Conservation (phyloP, 352 stramenopile species). For the Plasmopara muralis region DNA sequence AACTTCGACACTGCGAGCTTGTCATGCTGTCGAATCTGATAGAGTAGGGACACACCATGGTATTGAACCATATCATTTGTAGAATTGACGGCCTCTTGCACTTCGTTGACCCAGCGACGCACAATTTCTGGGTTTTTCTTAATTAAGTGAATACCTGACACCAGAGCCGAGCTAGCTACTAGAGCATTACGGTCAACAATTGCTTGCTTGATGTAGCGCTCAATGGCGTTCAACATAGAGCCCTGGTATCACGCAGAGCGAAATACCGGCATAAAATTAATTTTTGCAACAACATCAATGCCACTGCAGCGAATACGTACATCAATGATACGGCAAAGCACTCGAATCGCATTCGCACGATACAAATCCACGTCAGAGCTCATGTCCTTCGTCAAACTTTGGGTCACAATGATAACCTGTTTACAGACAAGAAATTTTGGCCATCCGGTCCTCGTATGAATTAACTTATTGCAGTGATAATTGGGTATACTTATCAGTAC, state of each 20-base stretch:
- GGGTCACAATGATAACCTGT: constrained; percentile 99
- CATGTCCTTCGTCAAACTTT: constrained; percentile 99
- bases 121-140: constrained; percentile 90
- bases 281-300: background rate
- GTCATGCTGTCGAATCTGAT: constrained; percentile 98
- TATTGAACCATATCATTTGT: constrained; percentile 99
- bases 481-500: constrained; percentile 9
- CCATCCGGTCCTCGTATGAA: background rate
- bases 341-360: constrained; percentile 97
- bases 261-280: constrained; percentile 6
- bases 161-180: constrained; percentile 94
- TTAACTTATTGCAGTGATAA: background rate
- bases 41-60: constrained; percentile 97
- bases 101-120: constrained; percentile 96
- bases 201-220: constrained; percentile 98
- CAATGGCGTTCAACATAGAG: constrained; percentile 89
- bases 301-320: constrained; percentile 26
- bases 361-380: constrained; percentile 97
- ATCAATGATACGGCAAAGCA: constrained; percentile 94
- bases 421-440: constrained; percentile 27
- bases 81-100: constrained; percentile 94
- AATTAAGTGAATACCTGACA: constrained; percentile 95
- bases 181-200: constrained; percentile 98
- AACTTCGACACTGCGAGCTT: constrained; percentile 96
- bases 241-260: constrained; percentile 29